These are phyloP conservation scores for Physaria fendleri DNA, from an alignment of 345 rosid genomes.

Conservation along the genomic window DNA sequence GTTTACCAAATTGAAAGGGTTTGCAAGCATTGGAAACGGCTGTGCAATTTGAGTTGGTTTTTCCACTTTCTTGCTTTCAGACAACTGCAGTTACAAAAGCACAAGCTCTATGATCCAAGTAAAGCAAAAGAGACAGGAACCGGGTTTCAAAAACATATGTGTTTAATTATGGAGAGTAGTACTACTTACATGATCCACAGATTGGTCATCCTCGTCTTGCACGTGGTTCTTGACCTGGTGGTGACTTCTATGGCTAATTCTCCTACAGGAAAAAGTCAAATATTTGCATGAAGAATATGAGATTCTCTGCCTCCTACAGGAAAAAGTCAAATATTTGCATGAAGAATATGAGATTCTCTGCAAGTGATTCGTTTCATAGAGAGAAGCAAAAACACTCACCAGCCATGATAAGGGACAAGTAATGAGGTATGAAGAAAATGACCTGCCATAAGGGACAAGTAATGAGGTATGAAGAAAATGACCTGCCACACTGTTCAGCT, in stretches of 20 bases:
- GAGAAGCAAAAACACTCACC: conserved; percentile 43
- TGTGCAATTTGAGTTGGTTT: conserved; percentile 27
- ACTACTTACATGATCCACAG: conserved; percentile 67
- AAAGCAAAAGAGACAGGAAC: not conserved
- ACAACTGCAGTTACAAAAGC: conserved; percentile 33
- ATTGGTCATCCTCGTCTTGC: conserved; percentile 82
- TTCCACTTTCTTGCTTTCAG: conserved; percentile 55
- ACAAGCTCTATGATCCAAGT: not conserved
- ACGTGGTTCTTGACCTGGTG: conserved; percentile 96
- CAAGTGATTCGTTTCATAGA: not conserved
- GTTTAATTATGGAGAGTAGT: not conserved
- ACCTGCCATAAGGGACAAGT: conserved; percentile 95
- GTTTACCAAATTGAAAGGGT: conserved; percentile 65
- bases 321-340: not conserved
- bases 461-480: conserved; percentile 81
- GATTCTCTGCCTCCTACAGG: too few relatives aligned
- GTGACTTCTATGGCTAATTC: conserved; percentile 92
- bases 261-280: conserved; percentile 39
- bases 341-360: not conserved
- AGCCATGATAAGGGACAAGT: conserved; percentile 88
- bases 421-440: conserved; percentile 76
- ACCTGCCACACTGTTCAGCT: conserved; percentile 62
- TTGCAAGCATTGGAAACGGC: conserved; percentile 79
- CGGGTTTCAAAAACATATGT: not conserved
- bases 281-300: not conserved